Evolutionary conservation across 2,329 filamentous ascomycete genomes (phyloP).

Genomic region (Colletotrichum sp.): DNA sequence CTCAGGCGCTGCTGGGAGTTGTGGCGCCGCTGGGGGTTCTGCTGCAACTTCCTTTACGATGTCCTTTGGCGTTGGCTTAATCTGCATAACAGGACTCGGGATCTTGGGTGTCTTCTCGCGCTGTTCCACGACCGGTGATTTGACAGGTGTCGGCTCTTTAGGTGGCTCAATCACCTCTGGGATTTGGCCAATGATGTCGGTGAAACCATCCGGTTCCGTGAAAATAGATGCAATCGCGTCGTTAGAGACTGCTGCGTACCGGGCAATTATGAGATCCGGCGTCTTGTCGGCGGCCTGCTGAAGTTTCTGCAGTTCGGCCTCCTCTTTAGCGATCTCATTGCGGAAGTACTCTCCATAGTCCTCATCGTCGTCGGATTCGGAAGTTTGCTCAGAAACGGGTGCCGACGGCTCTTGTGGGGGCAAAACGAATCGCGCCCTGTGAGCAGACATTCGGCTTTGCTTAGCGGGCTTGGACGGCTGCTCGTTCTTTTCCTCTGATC

Average conservation of each 20-base stretch:
- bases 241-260: slow-evolving; percentile 53
- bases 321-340: slow-evolving; percentile 56
- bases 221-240: slow-evolving; percentile 54
- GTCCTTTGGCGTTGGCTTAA: neutral
- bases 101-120: neutral
- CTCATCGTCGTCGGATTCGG: slow-evolving; percentile 61
- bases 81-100: neutral
- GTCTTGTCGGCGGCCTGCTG: slow-evolving; percentile 42
- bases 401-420: slow-evolving; percentile 39
- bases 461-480: slow-evolving; percentile 17
- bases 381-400: slow-evolving; percentile 46
- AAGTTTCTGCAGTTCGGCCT: slow-evolving; percentile 53
- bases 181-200: slow-evolving; percentile 47
- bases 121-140: slow-evolving; percentile 6
- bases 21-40: neutral
- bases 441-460: slow-evolving; percentile 31
- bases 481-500: slow-evolving; percentile 14
- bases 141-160: slow-evolving; percentile 12
- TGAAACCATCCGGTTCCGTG: slow-evolving; percentile 47
- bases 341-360: slow-evolving; percentile 63
- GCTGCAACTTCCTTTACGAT: neutral
- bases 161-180: slow-evolving; percentile 30
- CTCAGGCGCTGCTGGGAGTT: neutral
- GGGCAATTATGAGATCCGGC: slow-evolving; percentile 47
- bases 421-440: slow-evolving; percentile 41